These are phyloP conservation scores for Jamesozyma spencerorum DNA, from an alignment of 805 yeast species.

Conservation along the genomic window DNA sequence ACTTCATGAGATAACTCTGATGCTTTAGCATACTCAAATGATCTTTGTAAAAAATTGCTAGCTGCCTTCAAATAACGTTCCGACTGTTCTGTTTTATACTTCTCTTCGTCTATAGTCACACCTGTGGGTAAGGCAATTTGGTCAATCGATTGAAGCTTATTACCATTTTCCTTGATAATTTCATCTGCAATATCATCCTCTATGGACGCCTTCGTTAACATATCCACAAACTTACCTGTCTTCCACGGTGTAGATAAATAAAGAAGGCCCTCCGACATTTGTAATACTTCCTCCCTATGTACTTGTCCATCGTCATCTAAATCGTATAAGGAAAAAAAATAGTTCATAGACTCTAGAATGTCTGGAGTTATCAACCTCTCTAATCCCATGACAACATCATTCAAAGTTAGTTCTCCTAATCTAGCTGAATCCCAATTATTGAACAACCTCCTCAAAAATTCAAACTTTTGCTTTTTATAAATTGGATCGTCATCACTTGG, in stretches of 20 bases:
- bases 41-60: slow-evolving; percentile 73
- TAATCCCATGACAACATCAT: slow-evolving; percentile 64
- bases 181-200: slow-evolving; percentile 61
- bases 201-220: slow-evolving; percentile 50
- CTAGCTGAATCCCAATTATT: slow-evolving; percentile 56
- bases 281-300: slow-evolving; percentile 69
- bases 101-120: slow-evolving; percentile 52
- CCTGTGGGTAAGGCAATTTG: slow-evolving; percentile 47
- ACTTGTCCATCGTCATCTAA: slow-evolving; percentile 48
- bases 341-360: slow-evolving; percentile 67
- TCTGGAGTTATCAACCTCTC: slow-evolving; percentile 62
- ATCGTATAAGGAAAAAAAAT: slow-evolving; percentile 72
- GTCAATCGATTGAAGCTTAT: slow-evolving; percentile 27
- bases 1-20: slow-evolving; percentile 36
- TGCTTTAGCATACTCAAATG: slow-evolving; percentile 84
- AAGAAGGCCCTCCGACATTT: slow-evolving; percentile 78
- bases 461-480: slow-evolving; percentile 29
- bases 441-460: slow-evolving; percentile 57
- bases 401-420: slow-evolving; percentile 50
- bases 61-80: slow-evolving; percentile 82
- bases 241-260: slow-evolving; percentile 81
- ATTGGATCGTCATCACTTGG: slow-evolving; percentile 31
- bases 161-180: slow-evolving; percentile 32
- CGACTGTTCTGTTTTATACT: slow-evolving; percentile 53
- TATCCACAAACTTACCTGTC: slow-evolving; percentile 58